These are phyloP conservation scores for Metschnikowia reukaufii DNA, from an alignment of 805 yeast genomes.

Conservation along the genomic window DNA sequence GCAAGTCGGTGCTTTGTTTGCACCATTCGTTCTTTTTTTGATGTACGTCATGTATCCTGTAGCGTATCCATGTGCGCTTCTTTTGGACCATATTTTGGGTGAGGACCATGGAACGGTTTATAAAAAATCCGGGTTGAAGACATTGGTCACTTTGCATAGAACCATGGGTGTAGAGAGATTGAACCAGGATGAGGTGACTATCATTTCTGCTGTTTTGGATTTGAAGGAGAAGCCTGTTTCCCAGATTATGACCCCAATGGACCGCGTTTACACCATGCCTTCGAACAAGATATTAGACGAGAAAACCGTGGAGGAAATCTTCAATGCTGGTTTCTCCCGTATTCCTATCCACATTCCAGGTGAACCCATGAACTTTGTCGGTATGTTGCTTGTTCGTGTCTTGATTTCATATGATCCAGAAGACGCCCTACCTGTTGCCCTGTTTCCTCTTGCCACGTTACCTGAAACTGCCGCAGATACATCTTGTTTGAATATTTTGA, in stretches of 20 bases:
- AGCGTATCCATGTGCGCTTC: slow-evolving; percentile 83
- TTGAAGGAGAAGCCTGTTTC: slow-evolving; percentile 87
- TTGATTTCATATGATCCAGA: slow-evolving; percentile 96
- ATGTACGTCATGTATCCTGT: slow-evolving; percentile 92
- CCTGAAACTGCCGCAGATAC: slow-evolving; percentile 94
- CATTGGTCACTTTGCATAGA: slow-evolving; percentile 87
- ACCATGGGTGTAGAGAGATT: slow-evolving; percentile 95
- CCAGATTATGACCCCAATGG: slow-evolving; percentile 91
- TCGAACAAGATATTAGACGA: slow-evolving; percentile 84
- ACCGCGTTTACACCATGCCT: slow-evolving; percentile 83
- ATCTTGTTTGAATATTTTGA: slow-evolving; percentile 88
- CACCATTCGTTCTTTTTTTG: slow-evolving; percentile 80
- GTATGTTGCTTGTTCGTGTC: slow-evolving; percentile 91
- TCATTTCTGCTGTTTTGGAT: slow-evolving; percentile 90
- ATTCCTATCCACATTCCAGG: slow-evolving; percentile 91
- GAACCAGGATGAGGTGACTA: slow-evolving; percentile 93
- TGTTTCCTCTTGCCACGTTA: slow-evolving; percentile 91
- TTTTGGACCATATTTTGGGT: slow-evolving; percentile 81
- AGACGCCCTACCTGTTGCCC: slow-evolving; percentile 87
- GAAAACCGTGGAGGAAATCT: slow-evolving; percentile 78
- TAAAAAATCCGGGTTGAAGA: slow-evolving; percentile 88
- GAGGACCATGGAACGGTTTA: slow-evolving; percentile 96
- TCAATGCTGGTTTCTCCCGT: slow-evolving; percentile 91
- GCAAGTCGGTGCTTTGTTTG: slow-evolving; percentile 83
- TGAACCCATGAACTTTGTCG: slow-evolving; percentile 88